Evolutionary conservation across 768 basidiomycete species (phyloP).

Genomic region (Leccinum longicurvipes): DNA sequence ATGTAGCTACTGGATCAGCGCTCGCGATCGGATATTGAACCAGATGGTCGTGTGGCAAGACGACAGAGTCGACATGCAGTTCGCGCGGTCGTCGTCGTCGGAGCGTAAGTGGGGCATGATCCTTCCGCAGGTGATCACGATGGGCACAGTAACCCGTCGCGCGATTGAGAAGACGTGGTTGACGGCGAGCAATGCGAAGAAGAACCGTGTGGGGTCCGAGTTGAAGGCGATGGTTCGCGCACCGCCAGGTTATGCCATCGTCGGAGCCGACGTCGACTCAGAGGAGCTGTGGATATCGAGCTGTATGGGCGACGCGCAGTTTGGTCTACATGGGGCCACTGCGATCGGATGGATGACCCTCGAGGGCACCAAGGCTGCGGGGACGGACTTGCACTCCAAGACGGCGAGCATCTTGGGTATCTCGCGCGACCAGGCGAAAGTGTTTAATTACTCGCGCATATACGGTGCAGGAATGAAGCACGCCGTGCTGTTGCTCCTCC

Average conservation of each 20-base stretch:
- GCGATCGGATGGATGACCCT: conserved; percentile 99
- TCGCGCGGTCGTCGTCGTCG: conserved; percentile 26
- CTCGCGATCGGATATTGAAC: conserved; percentile 84
- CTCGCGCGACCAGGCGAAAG: conserved; percentile 91
- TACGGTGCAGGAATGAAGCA: conserved; percentile 99
- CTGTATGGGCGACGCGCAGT: conserved; percentile 98
- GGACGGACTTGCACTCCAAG: conserved; percentile 95
- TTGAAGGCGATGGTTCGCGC: conserved; percentile 97
- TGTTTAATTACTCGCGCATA: conserved; percentile 99
- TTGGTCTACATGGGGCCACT: conserved; percentile 93
- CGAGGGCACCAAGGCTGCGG: conserved; percentile 89
- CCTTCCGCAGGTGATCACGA: conserved; percentile 92
- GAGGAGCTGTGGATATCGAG: conserved; percentile 99
- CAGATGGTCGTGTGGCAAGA: conserved; percentile 91
- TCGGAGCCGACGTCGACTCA: conserved; percentile 98
- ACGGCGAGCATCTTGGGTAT: no score
- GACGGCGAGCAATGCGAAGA: conserved; percentile 97
- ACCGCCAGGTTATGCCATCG: conserved; percentile 88
- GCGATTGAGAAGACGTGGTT: conserved; percentile 99
- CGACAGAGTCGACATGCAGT: conserved; percentile 48
- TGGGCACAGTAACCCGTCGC: conserved; percentile 97
- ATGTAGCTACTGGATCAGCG: conserved; percentile 88
- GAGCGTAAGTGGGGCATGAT: conserved; percentile 81
- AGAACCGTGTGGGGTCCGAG: conserved; percentile 96
- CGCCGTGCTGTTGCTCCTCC: conserved; percentile 81